Conservation (phyloP, 495 filamentous ascomycete genomes). For the Mytilinidion resinicola region DNA sequence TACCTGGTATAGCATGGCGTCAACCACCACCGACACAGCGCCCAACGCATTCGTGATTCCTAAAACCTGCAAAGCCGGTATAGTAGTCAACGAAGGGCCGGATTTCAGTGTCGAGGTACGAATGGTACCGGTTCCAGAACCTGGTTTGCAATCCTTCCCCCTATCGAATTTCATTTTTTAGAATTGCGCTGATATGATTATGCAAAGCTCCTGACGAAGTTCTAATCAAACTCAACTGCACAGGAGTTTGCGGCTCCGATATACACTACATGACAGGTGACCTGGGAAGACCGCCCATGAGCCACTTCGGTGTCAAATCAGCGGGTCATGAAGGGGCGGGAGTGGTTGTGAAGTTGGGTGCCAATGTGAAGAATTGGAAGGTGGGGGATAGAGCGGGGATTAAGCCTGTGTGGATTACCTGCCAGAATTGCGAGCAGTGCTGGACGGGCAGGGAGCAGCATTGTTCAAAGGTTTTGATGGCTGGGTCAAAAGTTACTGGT, state of each 20-base stretch:
- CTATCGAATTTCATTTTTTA: not conserved
- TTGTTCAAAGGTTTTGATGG: slow-evolving; percentile 34
- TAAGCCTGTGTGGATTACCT: slow-evolving; percentile 50
- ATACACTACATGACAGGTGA: slow-evolving; percentile 46
- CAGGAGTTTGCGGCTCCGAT: slow-evolving; percentile 46
- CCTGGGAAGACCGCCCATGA: slow-evolving; percentile 43
- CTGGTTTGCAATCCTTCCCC: slow-evolving; percentile 13
- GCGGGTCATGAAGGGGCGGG: slow-evolving; percentile 54
- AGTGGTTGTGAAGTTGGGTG: slow-evolving; percentile 46
- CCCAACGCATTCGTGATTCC: slow-evolving; percentile 4
- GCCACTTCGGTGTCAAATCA: slow-evolving; percentile 41
- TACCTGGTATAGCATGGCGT: no score
- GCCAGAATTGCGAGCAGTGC: slow-evolving; percentile 45
- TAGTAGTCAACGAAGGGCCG: slow-evolving; percentile 23
- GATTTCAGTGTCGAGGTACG: slow-evolving; percentile 20
- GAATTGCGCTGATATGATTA: not conserved
- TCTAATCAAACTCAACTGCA: slow-evolving; percentile 44
- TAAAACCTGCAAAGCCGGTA: slow-evolving; percentile 25
- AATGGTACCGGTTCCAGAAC: slow-evolving; percentile 24
- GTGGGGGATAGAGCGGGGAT: slow-evolving; percentile 55
- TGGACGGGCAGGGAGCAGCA: slow-evolving; percentile 43
- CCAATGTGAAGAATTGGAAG: slow-evolving; percentile 48
- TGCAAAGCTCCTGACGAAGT: slow-evolving; percentile 45
- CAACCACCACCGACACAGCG: not conserved
- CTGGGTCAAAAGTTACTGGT: no score